Base-by-base conservation (phyloP, 1,284 basidiomycete species). In the Pyrrhoderma lamaoense region DNA sequence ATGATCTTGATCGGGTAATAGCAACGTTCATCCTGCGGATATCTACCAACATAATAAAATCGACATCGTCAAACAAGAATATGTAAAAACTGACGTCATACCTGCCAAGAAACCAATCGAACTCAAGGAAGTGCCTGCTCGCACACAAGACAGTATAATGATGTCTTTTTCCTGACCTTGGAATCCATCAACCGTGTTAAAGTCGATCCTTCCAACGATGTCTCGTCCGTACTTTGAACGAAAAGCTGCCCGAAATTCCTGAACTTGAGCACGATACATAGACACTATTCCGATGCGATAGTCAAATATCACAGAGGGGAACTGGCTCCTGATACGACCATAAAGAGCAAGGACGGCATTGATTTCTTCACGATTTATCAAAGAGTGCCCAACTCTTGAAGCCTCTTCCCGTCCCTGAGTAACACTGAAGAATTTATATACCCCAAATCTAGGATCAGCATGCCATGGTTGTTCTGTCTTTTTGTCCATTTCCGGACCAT, bases 141-240 rank as follows among this genome's bases (percentile, higher is more conserved):
- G 82, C 18, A 97, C 94, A 65, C 91, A 94, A 2, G 93, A 96
- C 16, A 97, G 73, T 55, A 97, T 96, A 65, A 97, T 94, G 48
- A 98, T 81, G 59, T 94, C 91, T 66, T 97, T 97, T 65, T 97
- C 94, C 70, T 97, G 94, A 46, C 94, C 94, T 67, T 98, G 94
- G 62, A 98, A 98, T 8, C 93, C 94, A 69, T 97, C 93, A 37
- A 99, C 96, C 0, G 96, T 99, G 64, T 96, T 92, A 72, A 99
- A 98, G 60, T 96, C 89, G 40, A 99, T 82, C 27, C 77, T 80
- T 21, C 76, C 74, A 2, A 83, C 60, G 22, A 96, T 85, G 19
- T 84, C 78, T 21, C 70, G 64, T 0, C 93, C 93, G 63, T 91
- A 97, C 8, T 76, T 75, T 51, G 75, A 67, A 49, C 75, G 69